Evolutionary conservation across 441 rosid genomes (phyloP), one percentile per base, ranked within the genome.

Genomic region (Brassica hybrid): DNA sequence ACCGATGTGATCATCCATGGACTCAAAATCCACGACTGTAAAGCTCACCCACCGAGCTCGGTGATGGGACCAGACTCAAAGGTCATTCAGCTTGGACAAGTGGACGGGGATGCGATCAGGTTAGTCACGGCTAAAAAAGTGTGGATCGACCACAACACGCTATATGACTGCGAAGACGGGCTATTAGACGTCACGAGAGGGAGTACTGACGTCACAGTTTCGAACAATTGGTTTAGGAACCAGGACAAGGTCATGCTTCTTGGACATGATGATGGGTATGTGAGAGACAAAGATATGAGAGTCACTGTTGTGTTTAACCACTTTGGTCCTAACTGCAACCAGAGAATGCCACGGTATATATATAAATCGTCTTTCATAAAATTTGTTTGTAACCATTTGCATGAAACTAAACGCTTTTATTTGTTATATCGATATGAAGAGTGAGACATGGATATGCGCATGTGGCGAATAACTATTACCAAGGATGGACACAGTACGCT

Each of bases 191-290:
- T 90, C 38, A 89, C 96, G 7, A 82, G 87, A 9, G 98, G 94
- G 59, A 85, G 88, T 2, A 89, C 88, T 1, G 82, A 77, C 45
- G 74, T 88, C 17, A 92, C 97, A 11, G 74, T 92, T n/a, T 91
- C 91, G 1, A 94, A 91, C 87, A 91, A 92, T 71, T 87, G 95
- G 97, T 92, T 94, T 63, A 86, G 84, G 67, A 81, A 89, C 71
- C 97, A 94, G 11, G 95, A 92, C 85, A 92, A 91, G 85, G 96
- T 91, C 61, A 92, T 92, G 97, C 97, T 91, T 65, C 89, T 89
- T 1, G 91, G 97, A 2, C 97, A 93, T 21, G 92, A 90, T 30
- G 93, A 91, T 66, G 92, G 92, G 2, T 89, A 65, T 76, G 12
- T 76, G 8, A 76, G 89, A 16, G 93, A 93, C 76, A 85, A 77